phyloP scores from a whole-genome alignment of 257 asterid species.

The Cynanchum wilfordii region DNA sequence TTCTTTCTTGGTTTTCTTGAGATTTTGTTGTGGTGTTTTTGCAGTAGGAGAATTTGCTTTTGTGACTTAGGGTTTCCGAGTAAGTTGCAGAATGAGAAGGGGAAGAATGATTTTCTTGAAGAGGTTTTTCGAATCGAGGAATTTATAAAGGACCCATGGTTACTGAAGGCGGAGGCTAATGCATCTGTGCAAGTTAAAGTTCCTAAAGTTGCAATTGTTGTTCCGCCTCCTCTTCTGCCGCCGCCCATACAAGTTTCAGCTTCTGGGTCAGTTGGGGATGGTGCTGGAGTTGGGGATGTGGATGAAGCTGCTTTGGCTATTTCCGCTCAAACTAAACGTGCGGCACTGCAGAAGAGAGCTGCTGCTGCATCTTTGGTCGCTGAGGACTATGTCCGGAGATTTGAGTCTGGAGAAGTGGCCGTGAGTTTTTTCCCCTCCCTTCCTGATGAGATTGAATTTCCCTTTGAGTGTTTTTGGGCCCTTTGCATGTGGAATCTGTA shows the following conservation, averaged over 20 bases:
- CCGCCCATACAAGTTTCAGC: conserved; percentile 12
- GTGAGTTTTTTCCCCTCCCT: conserved; percentile 30
- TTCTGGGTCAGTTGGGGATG: conserved; percentile 16
- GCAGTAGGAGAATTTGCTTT: conserved; percentile 86
- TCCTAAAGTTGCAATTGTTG: conserved; percentile 61
- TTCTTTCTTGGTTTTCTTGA: conserved; percentile 13
- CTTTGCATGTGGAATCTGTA: not conserved
- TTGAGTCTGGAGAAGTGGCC: conserved; percentile 82
- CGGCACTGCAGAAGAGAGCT: conserved; percentile 83
- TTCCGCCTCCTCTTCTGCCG: conserved; percentile 39
- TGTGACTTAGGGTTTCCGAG: conserved; percentile 73
- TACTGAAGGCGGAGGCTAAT: conserved; percentile 56
- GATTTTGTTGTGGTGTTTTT: conserved; percentile 23
- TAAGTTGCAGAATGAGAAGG: conserved; percentile 55
- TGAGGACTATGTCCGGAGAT: conserved; percentile 75
- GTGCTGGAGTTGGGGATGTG: conserved; percentile 36
- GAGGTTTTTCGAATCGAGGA: conserved; percentile 71
- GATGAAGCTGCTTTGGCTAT: conserved; percentile 51
- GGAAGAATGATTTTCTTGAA: conserved; percentile 50
- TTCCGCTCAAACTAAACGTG: conserved; percentile 76
- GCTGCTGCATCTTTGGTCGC: conserved; percentile 78
- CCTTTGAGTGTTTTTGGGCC: not conserved
- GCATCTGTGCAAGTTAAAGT: conserved; percentile 82
- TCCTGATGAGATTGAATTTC: not conserved
- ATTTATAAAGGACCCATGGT: conserved; percentile 85